These are phyloP conservation scores for Sideroxylon spinosum DNA, from an alignment of 179 eudicot species.

Conservation along the genomic window DNA sequence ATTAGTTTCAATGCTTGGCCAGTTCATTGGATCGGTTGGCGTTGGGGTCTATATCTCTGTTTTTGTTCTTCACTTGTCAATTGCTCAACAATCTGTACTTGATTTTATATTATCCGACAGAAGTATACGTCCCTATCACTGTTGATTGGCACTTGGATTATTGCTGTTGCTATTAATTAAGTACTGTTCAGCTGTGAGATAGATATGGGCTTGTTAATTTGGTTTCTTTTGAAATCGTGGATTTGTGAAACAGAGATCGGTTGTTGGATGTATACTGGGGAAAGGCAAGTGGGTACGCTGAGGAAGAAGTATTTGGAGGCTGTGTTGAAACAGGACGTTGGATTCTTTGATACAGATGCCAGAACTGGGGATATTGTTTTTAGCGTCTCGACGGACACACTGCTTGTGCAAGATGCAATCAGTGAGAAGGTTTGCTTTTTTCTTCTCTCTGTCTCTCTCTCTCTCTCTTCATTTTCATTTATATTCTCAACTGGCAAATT, in stretches of 20 bases:
- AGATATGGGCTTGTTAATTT: not conserved
- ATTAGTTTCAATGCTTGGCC: conserved; percentile 17
- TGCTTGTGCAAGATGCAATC: conserved; percentile 98
- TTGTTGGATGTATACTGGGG: conserved; percentile 98
- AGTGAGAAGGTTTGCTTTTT: conserved; percentile 69
- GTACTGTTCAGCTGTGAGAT: not conserved
- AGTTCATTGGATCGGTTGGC: conserved; percentile 30
- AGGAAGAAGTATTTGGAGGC: conserved; percentile 94
- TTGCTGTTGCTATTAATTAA: not conserved
- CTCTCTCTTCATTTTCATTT: not conserved
- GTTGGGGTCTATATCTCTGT: conserved; percentile 21
- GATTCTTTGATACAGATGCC: conserved; percentile 99
- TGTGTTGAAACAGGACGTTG: conserved; percentile 91
- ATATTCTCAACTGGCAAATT: not conserved
- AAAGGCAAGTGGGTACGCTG: conserved; percentile 84
- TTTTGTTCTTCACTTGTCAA: conserved; percentile 41
- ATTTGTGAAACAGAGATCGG: conserved; percentile 59
- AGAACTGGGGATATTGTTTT: conserved; percentile 97
- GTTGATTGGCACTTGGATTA: not conserved
- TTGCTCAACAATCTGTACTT: conserved; percentile 20
- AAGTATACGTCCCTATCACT: conserved; percentile 15
- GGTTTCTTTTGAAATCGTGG: not conserved
- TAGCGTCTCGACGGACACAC: conserved; percentile 92
- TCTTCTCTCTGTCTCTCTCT: not conserved
- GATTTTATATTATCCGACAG: conserved; percentile 1